A percentile compares a stretch with the other conserved stretches of the same genome.
These are phyloP conservation scores for Clitocybe nebularis DNA, from an alignment of 1,284 basidiomycete genomes.

Conservation along the genomic window DNA sequence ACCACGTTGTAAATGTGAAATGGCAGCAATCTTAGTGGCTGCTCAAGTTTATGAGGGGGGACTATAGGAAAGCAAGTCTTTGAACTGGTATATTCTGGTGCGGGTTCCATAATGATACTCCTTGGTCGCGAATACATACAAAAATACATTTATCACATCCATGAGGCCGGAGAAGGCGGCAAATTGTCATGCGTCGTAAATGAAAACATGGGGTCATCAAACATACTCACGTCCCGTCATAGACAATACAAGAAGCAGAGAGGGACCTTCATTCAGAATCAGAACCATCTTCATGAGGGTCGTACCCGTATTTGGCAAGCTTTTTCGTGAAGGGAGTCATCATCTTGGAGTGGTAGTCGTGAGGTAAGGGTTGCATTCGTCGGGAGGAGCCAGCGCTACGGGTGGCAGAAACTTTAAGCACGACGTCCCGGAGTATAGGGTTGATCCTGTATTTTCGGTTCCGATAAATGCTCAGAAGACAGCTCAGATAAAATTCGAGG, in stretches of 20 bases:
- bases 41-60: too few relatives aligned
- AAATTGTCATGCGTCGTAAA: conserved; percentile 1
- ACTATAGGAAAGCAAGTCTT: too few relatives aligned
- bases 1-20: too few relatives aligned
- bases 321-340: conserved; percentile 17
- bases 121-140: not conserved
- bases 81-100: too few relatives aligned
- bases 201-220: not conserved
- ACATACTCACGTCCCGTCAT: not conserved
- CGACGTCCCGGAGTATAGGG: conserved; percentile 22
- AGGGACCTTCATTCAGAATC: conserved; percentile 11
- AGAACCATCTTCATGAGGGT: conserved; percentile 17
- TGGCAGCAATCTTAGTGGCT: too few relatives aligned
- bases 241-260: not conserved
- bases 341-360: conserved; percentile 12
- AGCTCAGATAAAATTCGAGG: too few relatives aligned
- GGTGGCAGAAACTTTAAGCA: conserved; percentile 11
- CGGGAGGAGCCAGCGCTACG: not conserved
- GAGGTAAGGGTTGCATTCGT: not conserved
- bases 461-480: not conserved
- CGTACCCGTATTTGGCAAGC: conserved; percentile 18
- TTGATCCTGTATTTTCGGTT: conserved; percentile 17
- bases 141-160: not conserved
- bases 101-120: too few relatives aligned
- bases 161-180: conserved; percentile 1